Evolutionary conservation across 306 rosid species (phyloP).

Genomic region (Fagus crenata): DNA sequence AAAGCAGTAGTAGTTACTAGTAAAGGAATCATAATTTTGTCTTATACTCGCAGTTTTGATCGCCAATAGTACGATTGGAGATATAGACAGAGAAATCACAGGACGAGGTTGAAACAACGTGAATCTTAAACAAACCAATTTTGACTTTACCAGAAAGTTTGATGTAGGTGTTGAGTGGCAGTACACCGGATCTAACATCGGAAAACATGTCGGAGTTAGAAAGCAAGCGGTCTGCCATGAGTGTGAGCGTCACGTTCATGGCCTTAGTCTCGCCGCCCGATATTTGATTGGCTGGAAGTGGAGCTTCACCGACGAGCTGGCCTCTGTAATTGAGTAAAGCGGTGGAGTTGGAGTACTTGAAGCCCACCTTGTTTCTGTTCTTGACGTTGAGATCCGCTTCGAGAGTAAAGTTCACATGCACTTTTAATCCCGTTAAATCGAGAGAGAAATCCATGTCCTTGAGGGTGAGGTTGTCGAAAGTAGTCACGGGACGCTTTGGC

Average conservation of each 20-base stretch:
- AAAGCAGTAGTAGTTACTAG: not conserved
- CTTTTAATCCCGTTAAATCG: not conserved
- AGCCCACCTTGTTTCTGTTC: constrained; percentile 57
- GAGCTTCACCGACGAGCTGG: constrained; percentile 49
- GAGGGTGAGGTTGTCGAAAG: constrained; percentile 32
- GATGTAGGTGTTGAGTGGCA: constrained; percentile 47
- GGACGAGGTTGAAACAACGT: constrained; percentile 35
- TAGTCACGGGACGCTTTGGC: constrained; percentile 32
- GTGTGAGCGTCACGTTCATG: constrained; percentile 44
- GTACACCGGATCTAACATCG: constrained; percentile 37
- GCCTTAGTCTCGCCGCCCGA: constrained; percentile 28
- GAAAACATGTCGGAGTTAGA: constrained; percentile 20
- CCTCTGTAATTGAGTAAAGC: constrained; percentile 61
- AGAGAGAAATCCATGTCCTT: constrained; percentile 33
- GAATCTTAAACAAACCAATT: constrained; percentile 42
- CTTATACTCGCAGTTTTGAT: constrained; percentile 39
- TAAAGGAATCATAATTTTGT: constrained; percentile 35
- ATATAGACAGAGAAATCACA: constrained; percentile 51
- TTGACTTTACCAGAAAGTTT: constrained; percentile 41
- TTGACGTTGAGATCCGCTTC: constrained; percentile 24
- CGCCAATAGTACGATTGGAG: constrained; percentile 14
- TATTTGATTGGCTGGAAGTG: constrained; percentile 39
- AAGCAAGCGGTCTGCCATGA: constrained; percentile 60
- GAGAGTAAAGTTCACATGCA: constrained; percentile 51
- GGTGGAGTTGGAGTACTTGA: constrained; percentile 39